These are phyloP conservation scores for Spencermartinsiella ligniputridi DNA, from an alignment of 1,139 yeast species.

Conservation along the genomic window DNA sequence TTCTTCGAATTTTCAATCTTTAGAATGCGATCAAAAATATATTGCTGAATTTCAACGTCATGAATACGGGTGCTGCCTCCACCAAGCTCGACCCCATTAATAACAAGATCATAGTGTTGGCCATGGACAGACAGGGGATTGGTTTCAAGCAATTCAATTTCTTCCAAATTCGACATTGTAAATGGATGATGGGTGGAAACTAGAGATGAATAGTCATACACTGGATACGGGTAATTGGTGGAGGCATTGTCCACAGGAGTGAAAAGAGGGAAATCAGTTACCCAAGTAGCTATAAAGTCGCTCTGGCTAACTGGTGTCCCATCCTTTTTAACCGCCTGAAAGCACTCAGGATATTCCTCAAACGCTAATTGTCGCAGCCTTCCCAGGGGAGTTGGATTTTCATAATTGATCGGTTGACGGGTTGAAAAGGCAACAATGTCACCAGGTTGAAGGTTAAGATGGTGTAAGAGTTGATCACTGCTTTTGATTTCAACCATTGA, in stretches of 20 bases:
- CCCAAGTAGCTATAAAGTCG: constrained; percentile 74
- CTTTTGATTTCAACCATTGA: constrained; percentile 17
- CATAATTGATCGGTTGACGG: constrained; percentile 64
- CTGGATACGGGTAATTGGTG: constrained; percentile 45
- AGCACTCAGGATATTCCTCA: constrained; percentile 45
- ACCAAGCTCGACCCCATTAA: constrained; percentile 93
- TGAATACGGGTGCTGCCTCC: constrained; percentile 98
- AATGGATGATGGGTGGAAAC: constrained; percentile 94
- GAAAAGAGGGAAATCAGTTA: constrained; percentile 84
- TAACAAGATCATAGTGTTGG: constrained; percentile 91
- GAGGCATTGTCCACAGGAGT: constrained; percentile 45
- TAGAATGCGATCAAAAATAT: constrained; percentile 40
- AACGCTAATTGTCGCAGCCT: constrained; percentile 72
- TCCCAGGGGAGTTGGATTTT: constrained; percentile 95
- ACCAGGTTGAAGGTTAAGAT: constrained; percentile 46
- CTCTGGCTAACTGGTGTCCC: constrained; percentile 21
- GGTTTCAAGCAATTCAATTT: constrained; percentile 50
- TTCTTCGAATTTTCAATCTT: constrained; percentile 44
- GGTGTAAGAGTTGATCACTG: constrained; percentile 12
- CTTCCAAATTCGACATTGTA: constrained; percentile 79
- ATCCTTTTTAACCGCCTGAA: constrained; percentile 40
- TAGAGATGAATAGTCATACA: constrained; percentile 44
- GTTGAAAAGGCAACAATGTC: constrained; percentile 74
- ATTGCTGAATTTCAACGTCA: constrained; percentile 71
- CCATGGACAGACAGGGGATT: constrained; percentile 70